Base-by-base conservation (phyloP, 2,329 filamentous ascomycete species). In the Fonsecaea nubica region DNA sequence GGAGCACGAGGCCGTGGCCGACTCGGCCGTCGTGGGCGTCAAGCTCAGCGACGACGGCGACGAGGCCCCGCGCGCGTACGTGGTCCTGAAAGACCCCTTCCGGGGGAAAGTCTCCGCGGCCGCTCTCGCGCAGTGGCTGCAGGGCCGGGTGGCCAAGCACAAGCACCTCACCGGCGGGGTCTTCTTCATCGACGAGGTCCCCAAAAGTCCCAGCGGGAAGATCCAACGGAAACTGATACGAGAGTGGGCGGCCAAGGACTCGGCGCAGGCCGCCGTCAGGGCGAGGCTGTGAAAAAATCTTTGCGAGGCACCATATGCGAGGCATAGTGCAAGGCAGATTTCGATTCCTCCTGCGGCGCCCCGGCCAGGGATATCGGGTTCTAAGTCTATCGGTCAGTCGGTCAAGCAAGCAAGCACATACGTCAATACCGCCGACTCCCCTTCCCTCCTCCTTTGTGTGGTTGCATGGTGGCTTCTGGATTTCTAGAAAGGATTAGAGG, bases 1-100 rank as follows among this genome's bases (percentile, higher is more conserved):
- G 0, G 81, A 84, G 66, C 81, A 84, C 55, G 78, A 83, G 15
- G 76, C 82, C 45, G 73, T 87, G 13, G 82, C 83, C 4, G 85
- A 87, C 71, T 84, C 84, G 8, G 86, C 84, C 4, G 84, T 82
- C 0, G 83, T 86, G 1, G 85, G 85, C 21, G 82, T 86, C 21
- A 45, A 45, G 40, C 5, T 45, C 40, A 5, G 40, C n/a, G 5
- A 18, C n/a, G 5, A 45, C n/a, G 40, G 40, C 54, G 53, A 63
- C 25, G 62, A 67, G 30, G 56, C 50, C 5, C 66, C 66, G 5
- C 53, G 58, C 35, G 66, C 66, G 10, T 68, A 68, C 35, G 66
- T 68, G 18, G 63, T 66, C 10, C 82, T 81, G 64, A 77, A 81
- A 0, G 70, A 75, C 18, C 72, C 72, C 0, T 72, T 75, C 0